A percentile compares a stretch with the other conserved stretches of the same genome.
phyloP scores from a whole-genome alignment of 176 grass and related monocot species.

The Lolium rigidum region DNA sequence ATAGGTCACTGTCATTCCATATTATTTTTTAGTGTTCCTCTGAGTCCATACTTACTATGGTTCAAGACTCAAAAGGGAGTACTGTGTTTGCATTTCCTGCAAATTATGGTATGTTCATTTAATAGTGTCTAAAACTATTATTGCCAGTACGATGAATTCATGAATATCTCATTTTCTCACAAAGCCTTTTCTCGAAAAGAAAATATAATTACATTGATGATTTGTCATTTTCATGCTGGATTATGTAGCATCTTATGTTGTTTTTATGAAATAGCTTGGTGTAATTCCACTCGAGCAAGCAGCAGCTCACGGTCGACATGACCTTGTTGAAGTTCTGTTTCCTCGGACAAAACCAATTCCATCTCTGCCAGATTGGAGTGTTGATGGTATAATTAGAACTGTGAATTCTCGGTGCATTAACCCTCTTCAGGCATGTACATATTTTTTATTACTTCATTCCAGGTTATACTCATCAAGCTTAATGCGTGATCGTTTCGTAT shows the following conservation, averaged over 20 bases:
- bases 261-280: conserved; percentile 15
- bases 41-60: too few species aligned
- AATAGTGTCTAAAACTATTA: too few species aligned
- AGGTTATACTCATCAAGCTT: not conserved
- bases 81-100: too few species aligned
- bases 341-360: conserved; percentile 34
- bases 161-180: too few species aligned
- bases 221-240: too few species aligned
- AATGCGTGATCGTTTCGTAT: not conserved
- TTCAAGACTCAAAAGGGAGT: too few species aligned
- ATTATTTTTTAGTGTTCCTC: too few species aligned
- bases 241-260: not conserved
- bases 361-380: conserved; percentile 20
- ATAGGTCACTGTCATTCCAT: too few species aligned
- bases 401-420: not conserved
- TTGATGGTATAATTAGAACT: conserved; percentile 35
- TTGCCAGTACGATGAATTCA: too few species aligned
- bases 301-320: conserved; percentile 25
- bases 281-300: conserved; percentile 31
- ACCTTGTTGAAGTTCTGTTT: conserved; percentile 49
- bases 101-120: not conserved
- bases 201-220: too few species aligned
- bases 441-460: not conserved
- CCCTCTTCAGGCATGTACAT: conserved; percentile 4
- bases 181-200: too few species aligned